A percentile compares a stretch with the other conserved stretches of the same genome.
These are phyloP conservation scores for Nakazawaea pomicola DNA, from an alignment of 805 yeast species.

Conservation along the genomic window DNA sequence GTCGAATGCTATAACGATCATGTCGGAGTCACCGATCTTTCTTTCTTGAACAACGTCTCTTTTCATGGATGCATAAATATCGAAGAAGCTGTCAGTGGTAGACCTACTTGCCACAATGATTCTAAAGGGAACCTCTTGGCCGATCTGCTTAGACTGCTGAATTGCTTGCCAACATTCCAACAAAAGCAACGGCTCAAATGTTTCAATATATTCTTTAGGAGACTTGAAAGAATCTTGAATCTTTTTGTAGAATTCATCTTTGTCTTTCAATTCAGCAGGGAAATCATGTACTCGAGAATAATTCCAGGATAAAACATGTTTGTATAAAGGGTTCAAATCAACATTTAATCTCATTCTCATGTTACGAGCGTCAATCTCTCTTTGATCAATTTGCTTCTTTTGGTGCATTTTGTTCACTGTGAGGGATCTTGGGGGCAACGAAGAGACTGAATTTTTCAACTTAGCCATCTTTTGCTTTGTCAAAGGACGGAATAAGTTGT, in stretches of 20 bases:
- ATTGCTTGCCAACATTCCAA: slow-evolving; percentile 94
- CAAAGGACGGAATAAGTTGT: slow-evolving; percentile 3
- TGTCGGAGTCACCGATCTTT: slow-evolving; percentile 68
- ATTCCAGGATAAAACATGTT: slow-evolving; percentile 70
- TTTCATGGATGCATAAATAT: slow-evolving; percentile 70
- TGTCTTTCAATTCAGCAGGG: slow-evolving; percentile 44
- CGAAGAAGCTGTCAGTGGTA: slow-evolving; percentile 81
- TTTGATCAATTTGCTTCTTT: slow-evolving; percentile 33
- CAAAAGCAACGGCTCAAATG: slow-evolving; percentile 75
- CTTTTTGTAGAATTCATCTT: slow-evolving; percentile 29
- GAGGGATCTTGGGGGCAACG: slow-evolving; percentile 9
- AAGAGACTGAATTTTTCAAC: slow-evolving; percentile 18
- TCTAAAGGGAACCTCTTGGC: slow-evolving; percentile 55
- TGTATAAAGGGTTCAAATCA: slow-evolving; percentile 70
- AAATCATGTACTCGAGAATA: slow-evolving; percentile 49
- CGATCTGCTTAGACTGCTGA: slow-evolving; percentile 62
- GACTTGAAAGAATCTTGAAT: slow-evolving; percentile 54
- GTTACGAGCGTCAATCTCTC: slow-evolving; percentile 60
- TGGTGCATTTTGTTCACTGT: slow-evolving; percentile 11
- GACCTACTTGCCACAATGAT: slow-evolving; percentile 74
- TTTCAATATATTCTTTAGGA: slow-evolving; percentile 60
- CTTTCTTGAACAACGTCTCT: slow-evolving; percentile 45
- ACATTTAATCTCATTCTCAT: slow-evolving; percentile 80
- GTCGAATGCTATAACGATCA: slow-evolving; percentile 58
- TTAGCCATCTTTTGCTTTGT: slow-evolving; percentile 13